A percentile compares a stretch with the other conserved stretches of the same genome.
Evolutionary conservation across 78 protist genomes (phyloP).

Genomic region (Dictyostelium intermedium): DNA sequence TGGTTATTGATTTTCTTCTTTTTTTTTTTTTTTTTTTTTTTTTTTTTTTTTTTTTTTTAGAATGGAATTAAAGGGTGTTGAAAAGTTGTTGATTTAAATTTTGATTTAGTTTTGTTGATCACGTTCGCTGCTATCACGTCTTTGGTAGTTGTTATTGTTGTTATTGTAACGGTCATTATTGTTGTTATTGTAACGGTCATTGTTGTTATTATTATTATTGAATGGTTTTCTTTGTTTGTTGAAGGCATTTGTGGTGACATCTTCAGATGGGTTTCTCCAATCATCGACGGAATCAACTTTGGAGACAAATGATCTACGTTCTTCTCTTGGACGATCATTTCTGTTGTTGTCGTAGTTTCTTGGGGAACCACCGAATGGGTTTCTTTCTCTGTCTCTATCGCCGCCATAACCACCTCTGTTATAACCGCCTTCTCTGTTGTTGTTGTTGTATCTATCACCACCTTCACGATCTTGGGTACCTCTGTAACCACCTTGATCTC

Average conservation of each 20-base stretch:
- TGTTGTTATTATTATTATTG: not conserved
- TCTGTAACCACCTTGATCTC: slow-evolving; percentile 8
- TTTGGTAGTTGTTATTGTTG: not conserved
- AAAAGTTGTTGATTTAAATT: not conserved
- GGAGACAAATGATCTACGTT: slow-evolving; percentile 8
- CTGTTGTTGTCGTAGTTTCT: not conserved
- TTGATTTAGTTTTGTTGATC: not conserved
- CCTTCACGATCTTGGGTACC: not conserved
- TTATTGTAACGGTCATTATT: slow-evolving; percentile 1
- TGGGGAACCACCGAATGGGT: not conserved
- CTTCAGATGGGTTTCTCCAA: slow-evolving; percentile 56
- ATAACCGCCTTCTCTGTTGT: not conserved
- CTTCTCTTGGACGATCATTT: not conserved
- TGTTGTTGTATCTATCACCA: not conserved
- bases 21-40: too few species aligned
- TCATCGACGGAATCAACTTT: slow-evolving; percentile 43
- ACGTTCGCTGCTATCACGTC: not conserved
- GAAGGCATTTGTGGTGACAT: slow-evolving; percentile 41
- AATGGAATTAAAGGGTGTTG: too few species aligned
- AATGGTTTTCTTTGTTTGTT: slow-evolving; percentile 1
- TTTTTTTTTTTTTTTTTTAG: not conserved
- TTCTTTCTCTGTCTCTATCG: not conserved
- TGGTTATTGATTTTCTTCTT: not conserved
- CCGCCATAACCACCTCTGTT: slow-evolving; percentile 47
- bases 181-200: not conserved